phyloP scores from a whole-genome alignment of 177 flowering plant genomes.

The Vitis hybrid region DNA sequence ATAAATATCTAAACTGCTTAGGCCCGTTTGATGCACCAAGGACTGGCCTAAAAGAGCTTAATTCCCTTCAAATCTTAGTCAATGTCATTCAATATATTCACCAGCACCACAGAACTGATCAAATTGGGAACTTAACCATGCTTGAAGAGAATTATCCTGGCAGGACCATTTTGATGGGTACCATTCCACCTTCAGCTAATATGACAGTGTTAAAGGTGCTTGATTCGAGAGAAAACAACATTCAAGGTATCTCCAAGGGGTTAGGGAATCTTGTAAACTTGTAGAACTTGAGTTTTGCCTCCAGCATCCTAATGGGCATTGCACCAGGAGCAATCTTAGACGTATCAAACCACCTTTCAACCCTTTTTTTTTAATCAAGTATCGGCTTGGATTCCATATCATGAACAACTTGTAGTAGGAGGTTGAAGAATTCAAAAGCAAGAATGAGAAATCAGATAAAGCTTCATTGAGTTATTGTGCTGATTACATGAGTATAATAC shows the following conservation, averaged over 20 bases:
- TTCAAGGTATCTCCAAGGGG: background rate
- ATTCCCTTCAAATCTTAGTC: slow-evolving; percentile 9
- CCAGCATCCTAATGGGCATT: slow-evolving; percentile 2
- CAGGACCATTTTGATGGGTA: slow-evolving; percentile 3
- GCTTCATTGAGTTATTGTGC: too few species aligned
- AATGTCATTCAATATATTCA: slow-evolving; percentile 12
- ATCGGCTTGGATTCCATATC: background rate
- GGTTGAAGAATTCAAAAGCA: background rate
- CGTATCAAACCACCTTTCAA: slow-evolving; percentile 11
- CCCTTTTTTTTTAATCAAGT: background rate
- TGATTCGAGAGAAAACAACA: too few species aligned
- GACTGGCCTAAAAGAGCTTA: slow-evolving; percentile 12
- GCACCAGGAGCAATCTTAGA: slow-evolving; percentile 12
- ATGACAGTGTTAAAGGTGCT: background rate
- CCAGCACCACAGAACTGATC: slow-evolving; percentile 16
- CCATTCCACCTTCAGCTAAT: slow-evolving; percentile 1
- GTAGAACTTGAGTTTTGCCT: background rate
- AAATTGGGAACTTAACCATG: slow-evolving; percentile 15
- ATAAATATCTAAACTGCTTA: too few species aligned
- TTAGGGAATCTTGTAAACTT: slow-evolving; percentile 7
- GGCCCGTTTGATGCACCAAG: background rate
- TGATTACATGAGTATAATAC: too few species aligned
- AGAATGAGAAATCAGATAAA: too few species aligned
- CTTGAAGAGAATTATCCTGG: slow-evolving; percentile 8
- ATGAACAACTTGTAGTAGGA: background rate